Base-by-base conservation (phyloP, 2,329 filamentous ascomycete species). In the Emmonsiellopsis sp. region DNA sequence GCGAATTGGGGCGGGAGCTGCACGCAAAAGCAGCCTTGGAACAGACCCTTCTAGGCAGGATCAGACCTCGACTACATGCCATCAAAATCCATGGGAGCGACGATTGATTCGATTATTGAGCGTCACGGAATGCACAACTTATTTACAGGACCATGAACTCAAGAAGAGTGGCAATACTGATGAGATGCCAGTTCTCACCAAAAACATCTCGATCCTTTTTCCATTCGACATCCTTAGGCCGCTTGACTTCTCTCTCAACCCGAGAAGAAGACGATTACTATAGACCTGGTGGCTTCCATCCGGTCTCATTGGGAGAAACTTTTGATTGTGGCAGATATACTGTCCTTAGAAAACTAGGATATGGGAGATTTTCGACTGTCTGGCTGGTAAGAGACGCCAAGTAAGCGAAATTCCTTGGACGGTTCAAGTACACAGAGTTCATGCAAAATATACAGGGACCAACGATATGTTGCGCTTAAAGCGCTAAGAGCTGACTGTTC, bases 321-420 rank as follows among this genome's bases (percentile, higher is more conserved):
- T 95, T 95, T 78, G 92, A 94, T 69, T 86, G 94, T 68, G 89
- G 86, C 59, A 89, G 86, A 76, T 95, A 95, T 74, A 92, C 87
- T 3, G 83, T 95, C 48, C 86, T 95, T 67, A 85, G 89, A 72
- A 95, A 95, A 77, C 79, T 95, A 43, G 90, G 91, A 60, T 95
- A 90, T 88, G 90, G 90, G 55, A 89, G 95, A 67, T 95, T 95
- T 75, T 95, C 89, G 16, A 95, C 90, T 35, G 90, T 95, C 61
- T 95, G 80, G 80, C 73, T 83, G 56, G 81, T 79, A 73, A 73
- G 85, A 69, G 90, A 95, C 75, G 93, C 91, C 65, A 80, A 59
- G 67, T 68, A 49, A 54, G 62, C 57, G 30, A 37, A 10, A 52
- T 41, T 26, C n/a, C n/a, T 44, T 37, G 41, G 7, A 10, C 2